phyloP scores from a whole-genome alignment of 2,329 filamentous ascomycete genomes.

The Alternaria atra region DNA sequence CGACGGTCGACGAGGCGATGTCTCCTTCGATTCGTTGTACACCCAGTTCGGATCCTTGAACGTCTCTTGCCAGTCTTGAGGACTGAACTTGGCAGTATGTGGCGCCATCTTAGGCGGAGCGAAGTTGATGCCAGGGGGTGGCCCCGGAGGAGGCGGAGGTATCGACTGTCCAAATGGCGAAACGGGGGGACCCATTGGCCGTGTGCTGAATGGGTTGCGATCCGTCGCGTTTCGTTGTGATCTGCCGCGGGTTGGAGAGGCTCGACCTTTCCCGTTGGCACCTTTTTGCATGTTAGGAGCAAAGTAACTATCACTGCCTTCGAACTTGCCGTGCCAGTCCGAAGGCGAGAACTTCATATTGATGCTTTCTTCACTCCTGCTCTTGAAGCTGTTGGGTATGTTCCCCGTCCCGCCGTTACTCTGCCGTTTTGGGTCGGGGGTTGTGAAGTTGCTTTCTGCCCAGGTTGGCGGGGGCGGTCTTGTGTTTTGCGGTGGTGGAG shows the following conservation, averaged over 20 bases:
- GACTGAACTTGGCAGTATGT: slow-evolving; percentile 52
- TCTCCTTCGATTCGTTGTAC: slow-evolving; percentile 39
- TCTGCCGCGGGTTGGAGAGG: slow-evolving; percentile 45
- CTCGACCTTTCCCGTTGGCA: slow-evolving; percentile 33
- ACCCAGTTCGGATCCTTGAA: slow-evolving; percentile 57
- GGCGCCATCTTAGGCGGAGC: slow-evolving; percentile 30
- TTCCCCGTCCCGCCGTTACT: slow-evolving; percentile 27
- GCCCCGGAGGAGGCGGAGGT: slow-evolving; percentile 42
- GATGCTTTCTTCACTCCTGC: slow-evolving; percentile 59
- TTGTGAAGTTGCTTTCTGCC: slow-evolving; percentile 24
- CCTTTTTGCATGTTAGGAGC: slow-evolving; percentile 43
- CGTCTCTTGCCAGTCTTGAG: slow-evolving; percentile 54
- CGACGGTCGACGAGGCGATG: slow-evolving; percentile 42
- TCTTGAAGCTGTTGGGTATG: slow-evolving; percentile 50
- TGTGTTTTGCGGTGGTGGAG: slow-evolving; percentile 25
- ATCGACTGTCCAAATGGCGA: slow-evolving; percentile 35
- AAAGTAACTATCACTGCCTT: slow-evolving; percentile 56
- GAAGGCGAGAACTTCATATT: slow-evolving; percentile 60
- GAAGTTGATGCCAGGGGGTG: slow-evolving; percentile 37
- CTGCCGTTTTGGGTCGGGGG: slow-evolving; percentile 28
- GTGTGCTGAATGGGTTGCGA: slow-evolving; percentile 23
- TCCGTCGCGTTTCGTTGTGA: slow-evolving; percentile 35
- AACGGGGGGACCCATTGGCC: slow-evolving; percentile 31
- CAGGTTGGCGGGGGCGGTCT: slow-evolving; percentile 31
- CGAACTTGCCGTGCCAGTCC: slow-evolving; percentile 58